A percentile compares a stretch with the other conserved stretches of the same genome.
Evolutionary conservation across 148 eudicot species (phyloP).

Genomic region (Cornus suecica): DNA sequence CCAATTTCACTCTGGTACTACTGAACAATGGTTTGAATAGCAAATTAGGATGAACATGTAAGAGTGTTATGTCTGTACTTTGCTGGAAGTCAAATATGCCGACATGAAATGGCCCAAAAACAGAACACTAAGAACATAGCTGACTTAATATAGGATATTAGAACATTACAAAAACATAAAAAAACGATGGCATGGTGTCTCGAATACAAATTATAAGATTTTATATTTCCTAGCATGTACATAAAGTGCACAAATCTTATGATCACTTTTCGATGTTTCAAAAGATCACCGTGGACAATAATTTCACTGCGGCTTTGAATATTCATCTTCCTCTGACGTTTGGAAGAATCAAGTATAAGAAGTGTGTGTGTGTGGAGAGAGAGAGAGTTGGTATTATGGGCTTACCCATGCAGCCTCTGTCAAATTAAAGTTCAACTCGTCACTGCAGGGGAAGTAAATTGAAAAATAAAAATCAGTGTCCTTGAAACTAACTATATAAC

Average conservation of each 20-base stretch:
- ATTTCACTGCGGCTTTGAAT: not conserved
- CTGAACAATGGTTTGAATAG: too few species aligned
- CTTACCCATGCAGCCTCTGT: conserved; percentile 97
- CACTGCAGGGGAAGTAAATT: conserved; percentile 47
- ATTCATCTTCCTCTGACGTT: not conserved
- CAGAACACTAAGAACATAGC: not conserved
- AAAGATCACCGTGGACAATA: not conserved
- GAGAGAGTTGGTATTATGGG: not conserved
- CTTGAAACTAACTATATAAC: not conserved
- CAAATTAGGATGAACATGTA: too few species aligned
- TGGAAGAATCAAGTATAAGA: not conserved
- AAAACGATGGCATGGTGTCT: not conserved
- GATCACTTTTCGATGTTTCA: not conserved
- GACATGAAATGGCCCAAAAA: too few species aligned
- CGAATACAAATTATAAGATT: not conserved
- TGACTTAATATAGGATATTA: not conserved
- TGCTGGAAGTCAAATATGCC: too few species aligned
- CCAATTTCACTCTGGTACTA: too few species aligned
- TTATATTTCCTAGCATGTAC: not conserved
- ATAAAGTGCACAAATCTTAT: not conserved
- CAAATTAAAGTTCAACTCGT: conserved; percentile 83
- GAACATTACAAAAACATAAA: not conserved
- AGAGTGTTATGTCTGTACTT: too few species aligned
- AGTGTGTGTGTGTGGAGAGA: not conserved
- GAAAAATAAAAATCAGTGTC: conserved; percentile 16